These are phyloP conservation scores for Dioscorea alata DNA, from an alignment of 106 monocot species.

Conservation along the genomic window DNA sequence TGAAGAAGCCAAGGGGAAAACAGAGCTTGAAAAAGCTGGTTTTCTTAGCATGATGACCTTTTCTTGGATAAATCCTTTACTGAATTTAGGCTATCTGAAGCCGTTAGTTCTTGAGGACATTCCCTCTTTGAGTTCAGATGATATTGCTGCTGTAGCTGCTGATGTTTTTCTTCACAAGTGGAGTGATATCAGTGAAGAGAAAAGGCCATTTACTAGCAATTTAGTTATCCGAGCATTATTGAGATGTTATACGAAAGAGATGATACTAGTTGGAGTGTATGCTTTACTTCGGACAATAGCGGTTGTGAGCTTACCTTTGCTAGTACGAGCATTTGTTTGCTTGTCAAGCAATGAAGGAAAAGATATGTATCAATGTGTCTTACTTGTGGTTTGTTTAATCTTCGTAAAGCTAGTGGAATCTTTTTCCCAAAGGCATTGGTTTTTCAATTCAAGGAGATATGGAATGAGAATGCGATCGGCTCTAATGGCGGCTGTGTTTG, in stretches of 20 bases:
- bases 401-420: conserved; percentile 48
- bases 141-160: conserved; percentile 38
- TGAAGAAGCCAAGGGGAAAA: conserved; percentile 4
- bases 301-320: conserved; percentile 27
- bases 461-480: conserved; percentile 79
- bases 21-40: conserved; percentile 17
- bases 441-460: conserved; percentile 50
- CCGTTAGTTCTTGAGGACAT: conserved; percentile 48
- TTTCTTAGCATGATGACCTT: conserved; percentile 53
- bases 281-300: conserved; percentile 44
- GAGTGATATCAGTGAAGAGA: conserved; percentile 15
- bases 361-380: conserved; percentile 18
- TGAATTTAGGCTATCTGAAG: conserved; percentile 37
- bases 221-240: conserved; percentile 39
- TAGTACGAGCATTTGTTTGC: conserved; percentile 52
- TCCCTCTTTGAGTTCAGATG: conserved; percentile 45
- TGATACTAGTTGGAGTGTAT: conserved; percentile 48
- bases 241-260: conserved; percentile 51
- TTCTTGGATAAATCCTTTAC: conserved; percentile 72
- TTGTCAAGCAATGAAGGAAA: conserved; percentile 30
- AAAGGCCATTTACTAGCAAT: conserved; percentile 13
- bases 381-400: conserved; percentile 32
- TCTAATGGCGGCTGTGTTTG: conserved; percentile 58
- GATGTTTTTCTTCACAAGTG: conserved; percentile 35
- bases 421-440: conserved; percentile 85